Evolutionary conservation across 129 eudicot species (phyloP), one percentile per base, ranked within the genome.

Genomic region (Chrysanthemum makinoi): DNA sequence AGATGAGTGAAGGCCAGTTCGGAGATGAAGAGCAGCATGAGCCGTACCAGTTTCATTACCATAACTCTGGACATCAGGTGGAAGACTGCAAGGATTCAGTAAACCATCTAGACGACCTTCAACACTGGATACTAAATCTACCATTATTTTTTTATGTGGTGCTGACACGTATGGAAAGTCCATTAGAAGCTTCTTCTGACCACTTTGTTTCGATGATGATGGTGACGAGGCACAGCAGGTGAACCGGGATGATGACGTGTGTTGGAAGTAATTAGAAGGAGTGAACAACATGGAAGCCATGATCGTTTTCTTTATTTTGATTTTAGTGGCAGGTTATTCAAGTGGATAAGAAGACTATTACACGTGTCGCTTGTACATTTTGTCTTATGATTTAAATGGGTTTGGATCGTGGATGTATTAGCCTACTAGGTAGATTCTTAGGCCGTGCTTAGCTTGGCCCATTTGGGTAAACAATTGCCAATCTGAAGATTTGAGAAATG

Each of bases 1-100:
- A 52, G 98, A 92, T 1, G 91, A 83, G 0, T 83, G 83, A 28
- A 74, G 19, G 59, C 91, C 98, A 49, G 95, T 86, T 80, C 89
- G 77, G 82, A 92, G 65, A 64, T 79, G 86, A 62, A 89, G 86
- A 67, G 98, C 79, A 22, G 80, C 95, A 52, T 70, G 83, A 35
- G 96, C 80, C 0, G 95, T 77, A 22, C 75, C 83, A 46, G 47
- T 76, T 35, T 83, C 68, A 61, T 86, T 85, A 39, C 75, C 79
- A 63, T 73, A 85, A 39, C 73, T 80, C 66, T 92, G 87, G 1
- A 86, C 96, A 73, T 92, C 89, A 43, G 84, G 82, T 3, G 98
- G 96, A 39, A 92, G 96, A 39, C 48, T 71, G 71, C 89, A 92
- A 16, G 96, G 87, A 51, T 76, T 81, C 8, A 88, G 87, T 51